Base-by-base conservation (phyloP, 495 filamentous ascomycete genomes). In the Penicillium verhagenii region DNA sequence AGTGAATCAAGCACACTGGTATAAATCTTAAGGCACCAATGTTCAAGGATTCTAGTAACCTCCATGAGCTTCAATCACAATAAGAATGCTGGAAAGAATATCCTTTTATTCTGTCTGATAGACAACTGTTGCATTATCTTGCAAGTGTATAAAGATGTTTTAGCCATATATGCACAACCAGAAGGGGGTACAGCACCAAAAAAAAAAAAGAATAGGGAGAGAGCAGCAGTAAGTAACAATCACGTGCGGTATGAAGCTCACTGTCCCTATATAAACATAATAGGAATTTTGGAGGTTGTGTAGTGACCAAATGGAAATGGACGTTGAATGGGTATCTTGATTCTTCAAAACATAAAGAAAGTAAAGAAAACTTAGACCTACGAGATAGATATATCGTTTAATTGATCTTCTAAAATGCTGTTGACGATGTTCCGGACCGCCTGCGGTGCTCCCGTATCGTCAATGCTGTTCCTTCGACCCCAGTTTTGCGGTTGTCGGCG, bases 401-500 rank as follows among this genome's bases (percentile, higher is more conserved):
- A 59, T 50, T 60, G 20, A 14, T 25, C 24, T 11, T 25, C 24
- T 11, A 50, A 25, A 6, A 50, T 33, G 19, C 49, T 66, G 39
- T 57, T 51, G 37, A 48, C 65, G 50, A 68, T 52, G 43, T 61
- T 68, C 29, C 60, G 55, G 14, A 68, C 65, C 62, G 68, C 64
- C 55, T 70, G 67, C 50, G 66, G 63, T 50, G 63, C 53, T n/a
- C 53, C 53, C 26, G 68, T 53, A 18, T 80, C 79, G 45, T 86
- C 84, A 18, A 86, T 59, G 61, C 90, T 94, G 31, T 87, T 89
- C 54, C 93, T 77, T 47, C 93, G 80, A 2, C 93, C 93, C 93
- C 93, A 97, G 62, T 96, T 96, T 43, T 75, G 79, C 1, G 94
- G 93, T 69, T 96, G 91, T 28, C 91, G 79, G 69, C 91, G 94